Evolutionary conservation across 495 filamentous ascomycete genomes (phyloP).

Genomic region (Trichoderma gamsii): DNA sequence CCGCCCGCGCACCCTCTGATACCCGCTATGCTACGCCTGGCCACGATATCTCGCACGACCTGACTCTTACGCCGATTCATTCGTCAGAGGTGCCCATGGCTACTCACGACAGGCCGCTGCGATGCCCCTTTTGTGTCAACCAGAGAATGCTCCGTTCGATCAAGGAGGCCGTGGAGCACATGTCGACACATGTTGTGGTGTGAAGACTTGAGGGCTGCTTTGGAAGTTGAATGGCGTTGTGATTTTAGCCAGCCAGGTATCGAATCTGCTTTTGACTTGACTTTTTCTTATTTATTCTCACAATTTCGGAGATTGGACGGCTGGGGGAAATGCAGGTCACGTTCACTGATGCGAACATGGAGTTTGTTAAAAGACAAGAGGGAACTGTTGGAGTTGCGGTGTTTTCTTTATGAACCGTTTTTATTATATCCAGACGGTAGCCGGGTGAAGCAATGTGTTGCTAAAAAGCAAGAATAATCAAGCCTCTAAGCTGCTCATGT

Average conservation of each 20-base stretch:
- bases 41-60: constrained; percentile 25
- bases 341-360: background rate
- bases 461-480: background rate
- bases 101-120: constrained; percentile 41
- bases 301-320: background rate
- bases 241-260: background rate
- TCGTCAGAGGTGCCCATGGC: constrained; percentile 34
- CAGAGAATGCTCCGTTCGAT: constrained; percentile 50
- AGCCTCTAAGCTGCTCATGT: background rate
- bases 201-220: constrained; percentile 17
- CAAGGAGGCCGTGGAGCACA: constrained; percentile 54
- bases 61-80: constrained; percentile 46
- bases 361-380: constrained; percentile 1
- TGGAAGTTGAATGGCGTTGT: background rate
- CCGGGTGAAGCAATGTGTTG: background rate
- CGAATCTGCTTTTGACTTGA: background rate
- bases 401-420: background rate
- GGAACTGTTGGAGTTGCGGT: background rate
- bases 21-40: constrained; percentile 24
- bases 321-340: background rate
- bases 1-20: constrained; percentile 1
- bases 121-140: constrained; percentile 53
- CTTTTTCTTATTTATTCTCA: background rate
- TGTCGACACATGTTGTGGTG: constrained; percentile 53
- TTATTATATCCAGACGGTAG: background rate